These are phyloP conservation scores for Blakeslea trispora DNA, from an alignment of 371 early-diverging fungal genomes.

Conservation along the genomic window DNA sequence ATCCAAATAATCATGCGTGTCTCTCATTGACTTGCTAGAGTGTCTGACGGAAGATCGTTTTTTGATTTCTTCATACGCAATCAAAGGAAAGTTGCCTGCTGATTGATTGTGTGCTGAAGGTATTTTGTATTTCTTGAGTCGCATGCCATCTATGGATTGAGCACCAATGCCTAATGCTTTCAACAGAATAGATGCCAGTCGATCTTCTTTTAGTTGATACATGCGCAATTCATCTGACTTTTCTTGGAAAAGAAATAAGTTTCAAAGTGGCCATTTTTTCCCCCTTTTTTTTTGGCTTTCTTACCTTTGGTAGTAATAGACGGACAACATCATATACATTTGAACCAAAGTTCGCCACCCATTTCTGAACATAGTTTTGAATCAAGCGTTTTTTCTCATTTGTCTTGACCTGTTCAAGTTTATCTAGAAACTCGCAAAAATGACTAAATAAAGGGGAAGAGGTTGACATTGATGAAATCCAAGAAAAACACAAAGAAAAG, in stretches of 20 bases:
- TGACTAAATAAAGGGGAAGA: too few relatives aligned
- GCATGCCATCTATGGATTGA: slow-evolving; percentile 54
- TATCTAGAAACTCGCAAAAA: too few relatives aligned
- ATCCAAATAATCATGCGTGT: slow-evolving; percentile 50
- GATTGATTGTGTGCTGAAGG: slow-evolving; percentile 5
- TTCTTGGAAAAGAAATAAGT: too few relatives aligned
- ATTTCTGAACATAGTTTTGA: too few relatives aligned
- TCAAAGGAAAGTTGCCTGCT: slow-evolving; percentile 55
- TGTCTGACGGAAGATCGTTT: slow-evolving; percentile 43
- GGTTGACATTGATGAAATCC: background rate
- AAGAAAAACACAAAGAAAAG: too few relatives aligned
- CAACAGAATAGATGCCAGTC: slow-evolving; percentile 64
- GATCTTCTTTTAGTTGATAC: slow-evolving; percentile 70
- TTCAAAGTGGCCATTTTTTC: too few relatives aligned
- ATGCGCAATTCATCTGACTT: slow-evolving; percentile 64
- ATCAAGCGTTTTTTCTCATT: too few relatives aligned
- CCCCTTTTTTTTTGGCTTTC: too few relatives aligned
- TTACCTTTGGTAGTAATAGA: too few relatives aligned
- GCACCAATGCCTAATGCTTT: slow-evolving; percentile 57
- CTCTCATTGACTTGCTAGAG: slow-evolving; percentile 46
- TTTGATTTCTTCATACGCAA: slow-evolving; percentile 48
- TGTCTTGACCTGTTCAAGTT: too few relatives aligned
- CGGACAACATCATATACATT: too few relatives aligned
- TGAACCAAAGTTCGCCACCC: too few relatives aligned
- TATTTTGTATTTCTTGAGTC: slow-evolving; percentile 59